phyloP scores from a whole-genome alignment of 306 rosid species.

The Quercus ilex region DNA sequence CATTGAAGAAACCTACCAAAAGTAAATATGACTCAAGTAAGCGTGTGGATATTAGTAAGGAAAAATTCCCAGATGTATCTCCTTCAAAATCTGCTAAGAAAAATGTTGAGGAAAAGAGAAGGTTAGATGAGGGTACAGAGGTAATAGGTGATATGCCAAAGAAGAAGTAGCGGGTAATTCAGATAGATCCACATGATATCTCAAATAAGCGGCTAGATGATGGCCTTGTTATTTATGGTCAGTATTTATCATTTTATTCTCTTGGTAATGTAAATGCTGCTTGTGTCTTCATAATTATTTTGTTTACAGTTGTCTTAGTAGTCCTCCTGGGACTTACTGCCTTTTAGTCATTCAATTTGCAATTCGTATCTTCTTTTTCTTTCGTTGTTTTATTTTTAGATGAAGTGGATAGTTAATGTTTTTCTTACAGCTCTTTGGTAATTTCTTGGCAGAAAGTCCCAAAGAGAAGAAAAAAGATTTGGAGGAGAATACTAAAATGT shows the following conservation, averaged over 20 bases:
- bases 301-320: background rate
- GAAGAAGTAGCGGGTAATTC: slow-evolving; percentile 70
- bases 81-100: slow-evolving; percentile 33
- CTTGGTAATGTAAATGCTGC: slow-evolving; percentile 8
- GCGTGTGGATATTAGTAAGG: slow-evolving; percentile 8
- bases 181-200: slow-evolving; percentile 62
- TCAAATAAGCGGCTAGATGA: slow-evolving; percentile 87
- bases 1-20: slow-evolving; percentile 33
- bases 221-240: slow-evolving; percentile 44
- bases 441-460: slow-evolving; percentile 47
- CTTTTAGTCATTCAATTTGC: background rate
- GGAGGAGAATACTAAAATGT: slow-evolving; percentile 57
- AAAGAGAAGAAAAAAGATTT: slow-evolving; percentile 44
- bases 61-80: slow-evolving; percentile 18
- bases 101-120: slow-evolving; percentile 23
- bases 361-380: background rate
- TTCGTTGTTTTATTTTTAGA: background rate
- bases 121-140: slow-evolving; percentile 35
- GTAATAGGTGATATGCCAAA: slow-evolving; percentile 36
- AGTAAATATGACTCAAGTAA: slow-evolving; percentile 28
- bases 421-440: background rate
- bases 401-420: background rate
- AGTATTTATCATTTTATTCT: slow-evolving; percentile 20
- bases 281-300: slow-evolving; percentile 8
- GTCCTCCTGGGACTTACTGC: background rate